Percentiles rank a stretch among this genome's conserved stretches.
phyloP scores from a whole-genome alignment of 2,329 filamentous ascomycete species.

The Trichoderma sp. region DNA sequence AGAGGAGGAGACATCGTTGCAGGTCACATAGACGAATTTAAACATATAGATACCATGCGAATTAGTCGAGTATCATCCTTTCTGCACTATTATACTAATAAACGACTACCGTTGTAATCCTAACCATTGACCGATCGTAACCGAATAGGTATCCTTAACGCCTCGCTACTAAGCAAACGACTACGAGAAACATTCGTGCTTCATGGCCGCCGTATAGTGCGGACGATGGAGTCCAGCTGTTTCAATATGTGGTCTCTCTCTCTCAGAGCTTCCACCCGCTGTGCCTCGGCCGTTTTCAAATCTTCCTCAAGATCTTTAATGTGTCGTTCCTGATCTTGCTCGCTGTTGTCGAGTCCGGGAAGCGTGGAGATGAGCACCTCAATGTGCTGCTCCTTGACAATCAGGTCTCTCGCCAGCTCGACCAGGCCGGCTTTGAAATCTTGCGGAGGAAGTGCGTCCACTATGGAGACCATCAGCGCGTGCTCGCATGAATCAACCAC shows the following conservation, averaged over 20 bases:
- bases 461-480: slow-evolving; percentile 33
- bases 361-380: slow-evolving; percentile 71
- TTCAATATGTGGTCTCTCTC: slow-evolving; percentile 60
- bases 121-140: background rate
- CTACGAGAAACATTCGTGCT: background rate
- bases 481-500: background rate
- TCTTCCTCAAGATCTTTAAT: slow-evolving; percentile 65
- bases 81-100: background rate
- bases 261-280: slow-evolving; percentile 59
- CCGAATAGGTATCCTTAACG: slow-evolving; percentile 23
- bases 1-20: background rate
- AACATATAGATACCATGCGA: slow-evolving; percentile 12
- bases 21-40: background rate
- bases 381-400: slow-evolving; percentile 79
- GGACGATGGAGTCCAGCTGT: slow-evolving; percentile 59
- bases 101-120: background rate
- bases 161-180: slow-evolving; percentile 29
- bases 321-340: slow-evolving; percentile 68
- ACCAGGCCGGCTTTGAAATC: slow-evolving; percentile 65
- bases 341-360: slow-evolving; percentile 74
- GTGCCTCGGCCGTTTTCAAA: slow-evolving; percentile 58
- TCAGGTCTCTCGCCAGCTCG: slow-evolving; percentile 72
- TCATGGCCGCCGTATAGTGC: slow-evolving; percentile 57
- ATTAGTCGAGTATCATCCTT: background rate
- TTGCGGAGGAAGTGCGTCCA: slow-evolving; percentile 59